Base-by-base conservation (phyloP, 345 rosid genomes). In the Pelargonium nanum region DNA sequence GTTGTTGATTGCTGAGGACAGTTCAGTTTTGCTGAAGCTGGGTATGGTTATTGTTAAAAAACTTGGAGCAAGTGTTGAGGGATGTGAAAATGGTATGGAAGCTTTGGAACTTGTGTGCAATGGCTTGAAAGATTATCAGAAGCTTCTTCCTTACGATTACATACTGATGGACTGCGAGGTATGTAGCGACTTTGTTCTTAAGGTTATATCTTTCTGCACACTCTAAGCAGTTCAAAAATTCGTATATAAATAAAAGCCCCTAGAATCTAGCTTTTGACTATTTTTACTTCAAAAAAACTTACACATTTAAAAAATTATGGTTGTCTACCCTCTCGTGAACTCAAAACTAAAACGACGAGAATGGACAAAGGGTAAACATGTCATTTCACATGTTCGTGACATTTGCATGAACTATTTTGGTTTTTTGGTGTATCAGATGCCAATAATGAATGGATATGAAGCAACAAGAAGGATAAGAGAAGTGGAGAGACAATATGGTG, bases 121-220 rank as follows among this genome's bases (percentile, higher is more conserved):
- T 23, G 59, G 69, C 51, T 67, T 83, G 19, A 53, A 53, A 4
- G 68, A 44, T 69, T 72, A 45, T 61, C 60, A 53, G 12, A n/a
- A 64, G 21, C 54, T 1, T 57, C 72, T 68, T 48, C 95, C 87
- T 15, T 87, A 78, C 52, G 88, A 87, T 64, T 82, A 60, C 67
- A 77, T 93, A 55, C 60, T 93, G 62, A 92, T 92, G 97, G 98
- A 92, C 30, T 89, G 94, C 55, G 73, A 87, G 93, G 95, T 89
- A 79, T 66, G n/a, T n/a, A n/a, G n/a, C n/a, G n/a, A n/a, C n/a
- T n/a, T n/a, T n/a, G n/a, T n/a, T n/a, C n/a, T n/a, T n/a, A n/a
- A n/a, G n/a, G n/a, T n/a, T n/a, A n/a, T n/a, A n/a, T n/a, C n/a
- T n/a, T n/a, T n/a, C n/a, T n/a, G n/a, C n/a, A n/a, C n/a, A n/a